phyloP scores from a whole-genome alignment of 306 rosid genomes.

The Quercus robur region DNA sequence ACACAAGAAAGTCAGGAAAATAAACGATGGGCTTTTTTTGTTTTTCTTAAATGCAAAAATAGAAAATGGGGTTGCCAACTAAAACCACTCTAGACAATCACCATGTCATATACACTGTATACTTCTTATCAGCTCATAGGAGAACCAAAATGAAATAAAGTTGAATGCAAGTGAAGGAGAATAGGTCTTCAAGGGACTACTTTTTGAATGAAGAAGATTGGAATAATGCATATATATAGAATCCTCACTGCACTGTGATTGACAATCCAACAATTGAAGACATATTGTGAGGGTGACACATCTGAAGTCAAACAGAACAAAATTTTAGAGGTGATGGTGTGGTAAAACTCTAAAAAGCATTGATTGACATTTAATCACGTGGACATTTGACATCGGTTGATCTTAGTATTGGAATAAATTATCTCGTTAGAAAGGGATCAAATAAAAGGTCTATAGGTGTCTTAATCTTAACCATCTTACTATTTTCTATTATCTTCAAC shows the following conservation, averaged over 20 bases:
- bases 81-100: background rate
- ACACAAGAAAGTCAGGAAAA: no score
- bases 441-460: background rate
- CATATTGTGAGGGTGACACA: slow-evolving; percentile 26
- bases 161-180: slow-evolving; percentile 19
- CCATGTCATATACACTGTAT: no score
- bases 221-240: slow-evolving; percentile 28
- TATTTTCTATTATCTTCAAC: background rate
- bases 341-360: background rate
- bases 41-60: no score
- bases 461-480: background rate
- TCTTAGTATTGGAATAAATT: slow-evolving; percentile 18
- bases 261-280: slow-evolving; percentile 16
- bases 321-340: background rate
- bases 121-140: background rate
- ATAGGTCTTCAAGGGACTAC: slow-evolving; percentile 13
- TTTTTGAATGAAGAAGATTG: slow-evolving; percentile 36
- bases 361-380: background rate
- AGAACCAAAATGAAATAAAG: slow-evolving; percentile 33
- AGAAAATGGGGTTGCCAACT: background rate
- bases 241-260: slow-evolving; percentile 4
- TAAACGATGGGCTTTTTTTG: no score
- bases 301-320: slow-evolving; percentile 18
- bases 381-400: background rate
- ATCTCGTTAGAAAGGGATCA: background rate